Evolutionary conservation across 257 asterid genomes (phyloP).

Genomic region (Orobanche coerulescens): DNA sequence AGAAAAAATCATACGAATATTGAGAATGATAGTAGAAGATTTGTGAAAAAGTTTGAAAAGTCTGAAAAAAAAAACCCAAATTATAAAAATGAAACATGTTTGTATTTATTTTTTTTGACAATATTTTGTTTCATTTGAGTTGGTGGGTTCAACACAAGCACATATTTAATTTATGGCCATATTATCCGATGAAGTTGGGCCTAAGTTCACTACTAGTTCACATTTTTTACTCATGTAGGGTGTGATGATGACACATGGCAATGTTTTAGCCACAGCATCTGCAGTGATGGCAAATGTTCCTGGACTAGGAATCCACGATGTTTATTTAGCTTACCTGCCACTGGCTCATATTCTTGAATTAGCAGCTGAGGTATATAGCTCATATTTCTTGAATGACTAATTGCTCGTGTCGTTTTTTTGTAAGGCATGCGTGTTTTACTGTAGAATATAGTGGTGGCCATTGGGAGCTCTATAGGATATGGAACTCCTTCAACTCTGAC

Average conservation of each 20-base stretch:
- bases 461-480: constrained; percentile 92
- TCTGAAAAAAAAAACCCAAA: no score
- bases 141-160: not conserved
- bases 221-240: constrained; percentile 45
- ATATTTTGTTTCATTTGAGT: not conserved
- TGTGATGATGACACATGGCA: constrained; percentile 97
- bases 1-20: no score
- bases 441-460: constrained; percentile 67
- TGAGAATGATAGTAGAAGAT: no score
- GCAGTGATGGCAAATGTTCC: constrained; percentile 93
- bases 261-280: constrained; percentile 79
- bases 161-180: not conserved
- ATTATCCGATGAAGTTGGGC: not conserved
- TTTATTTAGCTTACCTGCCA: constrained; percentile 89
- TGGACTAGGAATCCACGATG: constrained; percentile 61
- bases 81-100: no score
- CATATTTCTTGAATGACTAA: not conserved
- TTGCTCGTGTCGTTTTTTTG: not conserved
- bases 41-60: no score
- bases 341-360: constrained; percentile 96
- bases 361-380: constrained; percentile 78
- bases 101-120: no score
- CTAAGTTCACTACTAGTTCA: not conserved
- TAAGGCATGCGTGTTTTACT: constrained; percentile 15
- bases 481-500: constrained; percentile 96